Base-by-base conservation (phyloP, 495 filamentous ascomycete genomes). In the Evansstolkia leycettana region DNA sequence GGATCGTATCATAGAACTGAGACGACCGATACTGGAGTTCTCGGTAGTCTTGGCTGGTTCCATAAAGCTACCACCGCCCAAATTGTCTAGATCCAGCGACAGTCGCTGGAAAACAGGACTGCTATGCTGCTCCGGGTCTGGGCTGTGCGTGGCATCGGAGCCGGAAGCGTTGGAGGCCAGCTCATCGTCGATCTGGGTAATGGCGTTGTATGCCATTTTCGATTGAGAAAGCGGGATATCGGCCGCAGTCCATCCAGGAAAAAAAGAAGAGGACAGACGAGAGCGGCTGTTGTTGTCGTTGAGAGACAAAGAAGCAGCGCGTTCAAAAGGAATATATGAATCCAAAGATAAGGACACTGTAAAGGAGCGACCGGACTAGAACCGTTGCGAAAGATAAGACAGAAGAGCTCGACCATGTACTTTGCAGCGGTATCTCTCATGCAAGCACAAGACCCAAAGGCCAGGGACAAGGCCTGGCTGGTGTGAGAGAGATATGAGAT, bases 161-260 rank as follows among this genome's bases (percentile, higher is more conserved):
- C 47, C 48, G 34, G 44, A 54, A 28, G n/a, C n/a, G n/a, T 60
- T 43, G 17, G 58, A 66, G 30, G 49, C 54, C 37, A 62, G 48
- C 39, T 66, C 58, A 23, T 43, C 49, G 38, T 67, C 59, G 36
- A 48, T 36, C 37, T 68, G 66, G 25, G 58, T 57, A 40, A 69
- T 47, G 37, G 61, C 54, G 42, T 62, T 66, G 55, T 68, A 68
- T 19, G 60, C 59, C 67, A 71, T 71, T 34, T 40, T 55, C 28
- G 19, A 33, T 14, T 28, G 37, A 32, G 13, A 16, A 33, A 8
- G 19, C 26, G 14, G 18, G 18, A 39, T 8, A 17, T 15, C 36
- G 3, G 17, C 26, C 33, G 28, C 39, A 25, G 30, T 39, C 50
- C 46, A 50, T 49, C 20, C 36, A 47, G 35, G 28, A 34, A 27